Conservation (phyloP, 163 green algal species). For the Scenedesmus sp. region DNA sequence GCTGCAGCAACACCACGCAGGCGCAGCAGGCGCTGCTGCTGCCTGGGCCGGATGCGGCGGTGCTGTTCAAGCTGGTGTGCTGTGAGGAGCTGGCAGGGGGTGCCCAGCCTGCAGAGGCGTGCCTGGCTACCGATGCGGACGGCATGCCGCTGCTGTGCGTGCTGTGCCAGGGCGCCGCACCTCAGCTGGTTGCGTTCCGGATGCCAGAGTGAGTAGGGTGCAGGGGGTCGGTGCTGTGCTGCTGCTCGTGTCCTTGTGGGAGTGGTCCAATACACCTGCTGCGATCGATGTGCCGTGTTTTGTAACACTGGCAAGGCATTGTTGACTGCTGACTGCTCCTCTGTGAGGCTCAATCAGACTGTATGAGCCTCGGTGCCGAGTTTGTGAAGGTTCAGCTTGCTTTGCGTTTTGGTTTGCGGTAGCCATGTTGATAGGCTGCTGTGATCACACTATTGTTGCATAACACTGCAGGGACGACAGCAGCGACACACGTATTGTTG, state of each 20-base stretch:
- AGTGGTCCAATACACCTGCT: too few relatives aligned
- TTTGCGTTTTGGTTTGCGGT: too few relatives aligned
- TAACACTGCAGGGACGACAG: background rate
- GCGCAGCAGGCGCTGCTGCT: slow-evolving; percentile 47
- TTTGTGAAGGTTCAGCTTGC: too few relatives aligned
- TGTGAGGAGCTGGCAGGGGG: slow-evolving; percentile 50
- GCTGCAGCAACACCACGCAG: slow-evolving; percentile 24
- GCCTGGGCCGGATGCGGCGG: slow-evolving; percentile 20
- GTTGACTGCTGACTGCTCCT: too few relatives aligned
- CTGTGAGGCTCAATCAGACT: too few relatives aligned
- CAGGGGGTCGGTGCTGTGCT: too few relatives aligned
- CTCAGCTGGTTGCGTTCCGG: slow-evolving; percentile 49
- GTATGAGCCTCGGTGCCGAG: too few relatives aligned
- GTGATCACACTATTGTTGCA: too few relatives aligned
- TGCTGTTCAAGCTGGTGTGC: slow-evolving; percentile 45
- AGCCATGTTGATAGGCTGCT: too few relatives aligned
- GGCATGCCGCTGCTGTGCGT: slow-evolving; percentile 72
- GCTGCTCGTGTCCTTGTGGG: too few relatives aligned
- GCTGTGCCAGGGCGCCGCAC: slow-evolving; percentile 25
- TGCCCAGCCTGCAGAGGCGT: background rate
- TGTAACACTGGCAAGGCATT: too few relatives aligned
- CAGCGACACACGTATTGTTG: background rate
- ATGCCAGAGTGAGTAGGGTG: slow-evolving; percentile 29
- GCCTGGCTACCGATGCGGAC: slow-evolving; percentile 63
- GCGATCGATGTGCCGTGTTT: too few relatives aligned